Base-by-base conservation (phyloP, 1,284 basidiomycete genomes). In the Chiua sp. region DNA sequence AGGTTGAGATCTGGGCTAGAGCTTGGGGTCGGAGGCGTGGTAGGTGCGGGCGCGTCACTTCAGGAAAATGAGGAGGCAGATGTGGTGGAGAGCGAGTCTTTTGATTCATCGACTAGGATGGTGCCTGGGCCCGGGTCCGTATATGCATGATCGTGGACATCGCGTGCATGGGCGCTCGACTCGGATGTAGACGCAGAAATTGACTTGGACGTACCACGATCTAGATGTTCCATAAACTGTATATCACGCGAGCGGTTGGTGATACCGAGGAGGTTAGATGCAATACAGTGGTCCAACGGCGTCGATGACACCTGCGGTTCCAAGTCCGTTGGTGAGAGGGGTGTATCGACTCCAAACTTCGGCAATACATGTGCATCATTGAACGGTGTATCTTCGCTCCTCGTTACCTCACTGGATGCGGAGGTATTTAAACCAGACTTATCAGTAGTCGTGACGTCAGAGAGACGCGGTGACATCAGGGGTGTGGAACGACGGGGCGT, bases 11-110 rank as follows among this genome's bases (percentile, higher is more conserved):
- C 23, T 42, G 62, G 37, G 39, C 61, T 56, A 16, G 51, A 4
- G 20, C 59, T 42, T 6, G 70, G 53, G 2, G 67, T 72, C 3
- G 63, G 57, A 15, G 73, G 72, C 39, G 70, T 72, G 16, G 62
- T 55, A 1, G 70, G 73, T 1, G 63, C 68, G 15, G 66, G 51
- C 8, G 65, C 69, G 3, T 71, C 70, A 47, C 56, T 65, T 18
- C 61, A 49, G 0, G 69, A 68, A 15, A 70, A 15, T 8, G 70
- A 72, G 6, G 68, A 71, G 2, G 53, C 42, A 16, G 67, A 71
- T 11, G 69, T 52, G 32, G 62, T 66, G 53, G 74, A 75, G 16
- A 74, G 68, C 16, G 71, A 70, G 47, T 71, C 72, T 26, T 62
- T 71, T 42, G 69, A 75, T 51, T 75, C 70, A 1, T 47, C 65